phyloP scores from a whole-genome alignment of 495 filamentous ascomycete species.

The Usnea hakonensis region DNA sequence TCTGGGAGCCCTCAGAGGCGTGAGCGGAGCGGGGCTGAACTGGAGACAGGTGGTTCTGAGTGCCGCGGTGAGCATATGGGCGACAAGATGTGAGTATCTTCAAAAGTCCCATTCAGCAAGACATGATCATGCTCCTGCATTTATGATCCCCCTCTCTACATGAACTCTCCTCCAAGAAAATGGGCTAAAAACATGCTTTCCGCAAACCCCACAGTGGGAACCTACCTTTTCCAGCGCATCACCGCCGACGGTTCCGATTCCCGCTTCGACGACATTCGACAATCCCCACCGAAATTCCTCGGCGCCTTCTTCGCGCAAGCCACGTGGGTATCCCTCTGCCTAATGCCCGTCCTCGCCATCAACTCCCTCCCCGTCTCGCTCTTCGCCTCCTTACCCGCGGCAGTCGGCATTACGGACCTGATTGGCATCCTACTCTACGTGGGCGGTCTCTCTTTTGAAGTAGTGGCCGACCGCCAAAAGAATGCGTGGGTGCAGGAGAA shows the following conservation, averaged over 20 bases:
- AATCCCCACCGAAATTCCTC: slow-evolving; percentile 43
- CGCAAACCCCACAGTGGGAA: slow-evolving; percentile 40
- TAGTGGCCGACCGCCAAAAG: slow-evolving; percentile 54
- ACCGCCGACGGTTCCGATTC: slow-evolving; percentile 46
- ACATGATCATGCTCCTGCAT: neutral
- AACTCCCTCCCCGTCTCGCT: slow-evolving; percentile 49
- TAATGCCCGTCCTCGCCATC: slow-evolving; percentile 51
- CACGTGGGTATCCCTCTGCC: slow-evolving; percentile 53
- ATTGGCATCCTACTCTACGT: slow-evolving; percentile 48
- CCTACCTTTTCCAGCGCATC: slow-evolving; percentile 51
- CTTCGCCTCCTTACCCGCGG: slow-evolving; percentile 34
- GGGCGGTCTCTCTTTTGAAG: slow-evolving; percentile 51
- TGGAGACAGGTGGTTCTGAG: slow-evolving; percentile 56
- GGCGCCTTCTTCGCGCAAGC: slow-evolving; percentile 53
- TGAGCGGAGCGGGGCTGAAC: slow-evolving; percentile 36
- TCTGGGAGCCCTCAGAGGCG: slow-evolving; percentile 32
- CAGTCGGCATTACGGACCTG: slow-evolving; percentile 40
- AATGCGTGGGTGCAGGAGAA: slow-evolving; percentile 47
- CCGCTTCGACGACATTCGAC: slow-evolving; percentile 54
- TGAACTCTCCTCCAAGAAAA: neutral
- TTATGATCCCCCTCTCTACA: neutral
- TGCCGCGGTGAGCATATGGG: slow-evolving; percentile 50
- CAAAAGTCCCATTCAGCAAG: neutral
- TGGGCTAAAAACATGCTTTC: neutral
- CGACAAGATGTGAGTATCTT: slow-evolving; percentile 41